Base-by-base conservation (phyloP, 257 asterid species). In the Leonotis leonurus region DNA sequence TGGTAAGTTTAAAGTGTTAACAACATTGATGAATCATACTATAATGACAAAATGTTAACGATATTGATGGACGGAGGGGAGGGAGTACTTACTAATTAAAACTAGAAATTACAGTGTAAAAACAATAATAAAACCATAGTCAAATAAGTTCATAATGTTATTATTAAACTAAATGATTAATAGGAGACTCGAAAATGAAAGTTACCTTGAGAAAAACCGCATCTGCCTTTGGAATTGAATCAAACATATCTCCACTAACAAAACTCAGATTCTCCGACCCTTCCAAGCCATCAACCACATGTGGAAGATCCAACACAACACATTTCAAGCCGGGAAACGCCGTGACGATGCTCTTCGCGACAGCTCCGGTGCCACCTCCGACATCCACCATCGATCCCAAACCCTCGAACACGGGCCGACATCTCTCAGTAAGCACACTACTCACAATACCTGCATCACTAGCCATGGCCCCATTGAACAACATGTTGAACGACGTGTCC, bases 211-310 rank as follows among this genome's bases (percentile, higher is more conserved):
- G 54, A 10, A 62, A 62, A 46, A 46, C 21, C 8, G 67, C 67
- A 46, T 62, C 58, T 3, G 70, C 75, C 4, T 2, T 21, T 4
- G 68, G 76, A 29, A 71, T 71, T 10, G 1, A 25, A 1, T 57
- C 41, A 1, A 71, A 39, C 71, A 64, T 71, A 44, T 71, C 58
- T 11, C 76, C 71, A n/a, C 32, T n/a, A 20, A 62, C 53, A 48
- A 36, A 71, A 14, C 52, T 40, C 46, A 72, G 25, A 8, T 65
- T 66, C 4, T 41, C 20, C 0, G 46, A 33, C 18, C 73, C 73
- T 44, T 67, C 70, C 36, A 72, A 44, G 5, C 77, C 77, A 12
- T 22, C 68, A 3, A 71, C 30, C 21, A 71, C 76, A 41, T 51
- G 63, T 1, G 76, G 72, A 2, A 59, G 73, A 1, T 72, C 77